These are phyloP conservation scores for Striga asiatica DNA, from an alignment of 257 asterid genomes.

Conservation along the genomic window DNA sequence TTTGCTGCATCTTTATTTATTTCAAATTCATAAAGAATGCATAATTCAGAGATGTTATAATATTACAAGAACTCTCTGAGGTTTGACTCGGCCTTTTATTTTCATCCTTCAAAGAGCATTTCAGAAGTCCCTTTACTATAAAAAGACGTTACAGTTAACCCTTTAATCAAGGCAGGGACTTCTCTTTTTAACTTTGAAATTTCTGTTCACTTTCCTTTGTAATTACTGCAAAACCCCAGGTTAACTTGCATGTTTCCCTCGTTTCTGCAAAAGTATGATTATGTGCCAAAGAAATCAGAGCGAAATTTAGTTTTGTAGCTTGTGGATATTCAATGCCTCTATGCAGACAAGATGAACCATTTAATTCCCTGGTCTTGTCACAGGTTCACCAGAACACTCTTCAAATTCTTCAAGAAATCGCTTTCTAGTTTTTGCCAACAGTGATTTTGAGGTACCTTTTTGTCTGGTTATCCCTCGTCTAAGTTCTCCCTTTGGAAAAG, in stretches of 20 bases:
- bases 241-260: too few relatives aligned
- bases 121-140: too few relatives aligned
- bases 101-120: too few relatives aligned
- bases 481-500: neutral
- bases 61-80: too few relatives aligned
- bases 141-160: too few relatives aligned
- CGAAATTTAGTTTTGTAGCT: neutral
- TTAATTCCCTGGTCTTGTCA: conserved; percentile 14
- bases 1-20: neutral
- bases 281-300: neutral
- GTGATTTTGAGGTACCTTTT: conserved; percentile 6
- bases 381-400: conserved; percentile 97
- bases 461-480: conserved; percentile 6
- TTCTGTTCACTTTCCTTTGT: too few relatives aligned
- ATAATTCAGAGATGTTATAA: too few relatives aligned
- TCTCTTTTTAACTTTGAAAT: too few relatives aligned
- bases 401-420: conserved; percentile 91
- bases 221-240: too few relatives aligned
- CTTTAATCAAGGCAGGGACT: too few relatives aligned
- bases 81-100: too few relatives aligned
- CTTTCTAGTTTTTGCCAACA: conserved; percentile 39
- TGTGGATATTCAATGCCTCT: conserved; percentile 4
- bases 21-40: too few relatives aligned
- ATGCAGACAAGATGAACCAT: conserved; percentile 12
- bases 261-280: conserved; percentile 3